These are phyloP conservation scores for Agastache rugosa DNA, from an alignment of 257 asterid genomes.

Conservation along the genomic window DNA sequence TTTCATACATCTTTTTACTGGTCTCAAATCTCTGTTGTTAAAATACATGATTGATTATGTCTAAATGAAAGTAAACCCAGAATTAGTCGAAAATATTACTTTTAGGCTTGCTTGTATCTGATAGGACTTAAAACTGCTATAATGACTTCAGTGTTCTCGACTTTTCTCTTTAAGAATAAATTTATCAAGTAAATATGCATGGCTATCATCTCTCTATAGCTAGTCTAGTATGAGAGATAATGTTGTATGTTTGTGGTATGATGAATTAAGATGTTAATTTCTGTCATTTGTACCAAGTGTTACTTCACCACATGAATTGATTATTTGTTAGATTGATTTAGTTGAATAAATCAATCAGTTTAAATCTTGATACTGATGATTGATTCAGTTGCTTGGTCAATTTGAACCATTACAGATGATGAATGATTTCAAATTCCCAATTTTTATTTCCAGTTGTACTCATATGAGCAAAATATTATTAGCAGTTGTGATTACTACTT, in stretches of 20 bases:
- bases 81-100: slow-evolving; percentile 1
- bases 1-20: not conserved
- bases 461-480: too few relatives aligned
- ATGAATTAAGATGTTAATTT: too few relatives aligned
- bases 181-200: not conserved
- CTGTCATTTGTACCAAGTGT: too few relatives aligned
- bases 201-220: not conserved
- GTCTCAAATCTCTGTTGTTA: not conserved
- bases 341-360: too few relatives aligned
- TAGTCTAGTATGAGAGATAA: not conserved
- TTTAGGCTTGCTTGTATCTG: not conserved
- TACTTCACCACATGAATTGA: too few relatives aligned
- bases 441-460: too few relatives aligned
- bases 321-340: too few relatives aligned
- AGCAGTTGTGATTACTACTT: too few relatives aligned
- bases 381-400: too few relatives aligned
- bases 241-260: not conserved
- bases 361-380: too few relatives aligned
- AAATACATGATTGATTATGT: not conserved
- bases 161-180: not conserved
- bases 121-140: not conserved
- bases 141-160: not conserved
- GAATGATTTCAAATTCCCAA: too few relatives aligned
- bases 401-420: too few relatives aligned
- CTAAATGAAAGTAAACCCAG: not conserved